Conservation (phyloP, 495 filamentous ascomycete species). For the Pyrenopolyporus hunteri region DNA sequence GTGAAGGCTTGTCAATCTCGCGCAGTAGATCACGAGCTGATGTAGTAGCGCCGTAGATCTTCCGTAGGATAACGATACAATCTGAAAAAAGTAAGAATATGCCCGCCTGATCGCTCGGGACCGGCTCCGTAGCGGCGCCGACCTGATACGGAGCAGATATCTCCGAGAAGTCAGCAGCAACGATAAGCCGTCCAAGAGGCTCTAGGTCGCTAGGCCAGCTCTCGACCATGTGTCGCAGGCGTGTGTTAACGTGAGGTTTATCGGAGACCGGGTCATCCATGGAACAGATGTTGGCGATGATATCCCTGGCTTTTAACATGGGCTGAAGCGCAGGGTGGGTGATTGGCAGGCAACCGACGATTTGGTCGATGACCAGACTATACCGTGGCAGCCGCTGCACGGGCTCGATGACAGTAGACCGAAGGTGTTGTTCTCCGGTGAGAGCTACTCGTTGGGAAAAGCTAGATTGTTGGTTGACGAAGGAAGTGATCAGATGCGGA, state of each 20-base stretch:
- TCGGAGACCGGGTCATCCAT: slow-evolving; percentile 73
- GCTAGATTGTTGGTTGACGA: slow-evolving; percentile 77
- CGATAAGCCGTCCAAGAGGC: slow-evolving; percentile 79
- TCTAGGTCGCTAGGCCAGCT: slow-evolving; percentile 78
- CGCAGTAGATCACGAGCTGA: slow-evolving; percentile 80
- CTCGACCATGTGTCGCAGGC: slow-evolving; percentile 75
- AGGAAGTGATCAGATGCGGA: slow-evolving; percentile 74
- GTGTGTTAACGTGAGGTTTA: slow-evolving; percentile 71
- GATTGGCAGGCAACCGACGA: slow-evolving; percentile 79
- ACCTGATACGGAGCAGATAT: slow-evolving; percentile 71
- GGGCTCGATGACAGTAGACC: slow-evolving; percentile 94
- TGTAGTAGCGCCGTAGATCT: slow-evolving; percentile 61
- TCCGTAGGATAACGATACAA: slow-evolving; percentile 75
- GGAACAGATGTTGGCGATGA: slow-evolving; percentile 94
- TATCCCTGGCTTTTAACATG: slow-evolving; percentile 84
- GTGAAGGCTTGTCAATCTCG: slow-evolving; percentile 78
- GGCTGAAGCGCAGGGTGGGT: slow-evolving; percentile 79
- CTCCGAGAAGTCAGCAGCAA: slow-evolving; percentile 82
- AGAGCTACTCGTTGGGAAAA: slow-evolving; percentile 79
- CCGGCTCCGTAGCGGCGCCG: slow-evolving; percentile 40
- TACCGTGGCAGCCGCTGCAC: slow-evolving; percentile 95
- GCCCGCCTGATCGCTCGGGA: slow-evolving; percentile 55
- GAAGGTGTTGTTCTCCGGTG: slow-evolving; percentile 87
- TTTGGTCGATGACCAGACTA: slow-evolving; percentile 94
- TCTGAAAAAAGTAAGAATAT: slow-evolving; percentile 88